phyloP scores from a whole-genome alignment of 371 early-diverging fungal species.

The Actinomucor elegans region DNA sequence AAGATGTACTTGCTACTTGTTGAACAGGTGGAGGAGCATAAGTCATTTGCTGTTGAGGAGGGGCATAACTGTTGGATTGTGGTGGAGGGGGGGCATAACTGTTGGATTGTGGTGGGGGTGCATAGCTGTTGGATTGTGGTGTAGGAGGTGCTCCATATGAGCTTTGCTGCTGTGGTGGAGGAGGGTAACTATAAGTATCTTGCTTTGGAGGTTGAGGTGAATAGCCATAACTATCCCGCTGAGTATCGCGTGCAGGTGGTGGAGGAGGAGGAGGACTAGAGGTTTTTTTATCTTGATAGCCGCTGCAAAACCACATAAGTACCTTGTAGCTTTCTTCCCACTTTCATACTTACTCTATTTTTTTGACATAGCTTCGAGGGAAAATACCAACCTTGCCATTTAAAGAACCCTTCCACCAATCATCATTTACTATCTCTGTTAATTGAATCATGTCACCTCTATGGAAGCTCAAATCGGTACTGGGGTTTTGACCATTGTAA shows the following conservation, averaged over 20 bases:
- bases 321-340: conserved; percentile 1
- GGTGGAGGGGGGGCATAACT: conserved; percentile 23
- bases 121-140: background rate
- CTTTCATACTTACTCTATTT: conserved; percentile 9
- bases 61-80: conserved; percentile 9
- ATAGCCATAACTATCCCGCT: conserved; percentile 9
- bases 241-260: conserved; percentile 6
- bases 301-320: too few relatives aligned
- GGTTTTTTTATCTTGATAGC: too few relatives aligned
- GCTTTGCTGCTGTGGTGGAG: conserved; percentile 4
- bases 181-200: conserved; percentile 33
- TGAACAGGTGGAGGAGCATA: conserved; percentile 15
- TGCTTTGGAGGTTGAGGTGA: conserved; percentile 12
- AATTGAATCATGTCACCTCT: conserved; percentile 29
- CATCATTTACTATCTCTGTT: conserved; percentile 20
- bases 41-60: conserved; percentile 8
- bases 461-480: conserved; percentile 34
- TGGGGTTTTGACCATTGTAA: conserved; percentile 41
- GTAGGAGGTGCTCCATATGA: conserved; percentile 31
- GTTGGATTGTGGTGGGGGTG: conserved; percentile 4
- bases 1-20: conserved; percentile 6
- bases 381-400: conserved; percentile 74
- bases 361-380: conserved; percentile 78
- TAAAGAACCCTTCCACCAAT: conserved; percentile 73
- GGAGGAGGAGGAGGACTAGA: conserved; percentile 3